Base-by-base conservation (phyloP, 1,139 yeast genomes). In the Taphrina communis region DNA sequence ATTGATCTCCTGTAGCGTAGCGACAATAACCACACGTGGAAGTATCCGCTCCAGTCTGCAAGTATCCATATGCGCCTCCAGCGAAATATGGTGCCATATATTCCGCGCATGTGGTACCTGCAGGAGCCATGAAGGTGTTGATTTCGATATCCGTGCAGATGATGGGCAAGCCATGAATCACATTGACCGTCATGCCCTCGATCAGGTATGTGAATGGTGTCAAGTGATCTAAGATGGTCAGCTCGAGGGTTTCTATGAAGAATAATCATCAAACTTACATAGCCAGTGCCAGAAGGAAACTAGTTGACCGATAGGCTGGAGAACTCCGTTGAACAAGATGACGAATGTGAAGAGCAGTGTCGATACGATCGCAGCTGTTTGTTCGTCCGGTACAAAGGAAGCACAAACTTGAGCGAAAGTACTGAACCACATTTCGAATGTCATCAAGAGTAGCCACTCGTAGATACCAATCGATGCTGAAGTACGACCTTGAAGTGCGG, bases 191-290 rank as follows among this genome's bases (percentile, higher is more conserved):
- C 75, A 88, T 78, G 53, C 86, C 87, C 68, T 86, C 86, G 67
- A 88, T 83, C 73, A 86, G 81, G 74, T 88, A 89, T 0, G 91
- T 87, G 77, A 85, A 84, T 35, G 94, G 94, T 6, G 89, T 85
- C 1, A 84, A 83, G 75, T 87, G 84, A 79, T 87, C 85, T 50
- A 21, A 5, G 3, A 44, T 14, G 12, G 19, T 44, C 19, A 44
- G 48, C 19, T 4, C 31, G 31, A 25, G 31, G 31, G 2, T 25
- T 2, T 25, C 4, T 25, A 25, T 17, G 48, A 6, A 6, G 48
- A 6, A 44, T 12, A 6, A 44, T 12, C 6, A 21, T 25, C 4
- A 12, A 3, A 21, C 55, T 25, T 50, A 50, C 55, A 53, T 36
- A 53, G 58, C 80, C 89, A 90, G 71, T 75, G 81, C 82, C 82